Evolutionary conservation across 1,284 basidiomycete species (phyloP), one percentile per base, ranked within the genome.

Genomic region (Albatrellus sp.): DNA sequence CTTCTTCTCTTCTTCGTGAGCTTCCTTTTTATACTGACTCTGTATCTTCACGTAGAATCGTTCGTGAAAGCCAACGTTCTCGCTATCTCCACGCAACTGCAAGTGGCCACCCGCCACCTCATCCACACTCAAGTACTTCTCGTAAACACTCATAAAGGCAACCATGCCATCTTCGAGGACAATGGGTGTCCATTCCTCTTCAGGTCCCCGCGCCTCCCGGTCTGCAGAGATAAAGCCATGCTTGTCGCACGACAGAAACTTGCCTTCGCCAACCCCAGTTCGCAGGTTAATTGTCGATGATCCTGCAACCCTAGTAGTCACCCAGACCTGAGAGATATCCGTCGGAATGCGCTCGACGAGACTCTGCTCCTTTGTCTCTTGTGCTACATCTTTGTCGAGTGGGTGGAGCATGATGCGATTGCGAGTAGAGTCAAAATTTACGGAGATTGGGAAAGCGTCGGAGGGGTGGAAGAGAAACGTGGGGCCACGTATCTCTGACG

Each of bases 41-140:
- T 96, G 91, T 40, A 94, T 82, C 64, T 91, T 91, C 45, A 93
- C 76, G 73, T 78, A 83, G 60, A 91, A 90, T 11, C 80, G 69
- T 57, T 93, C 90, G 35, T 69, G 67, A 52, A 89, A 89, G 4
- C 85, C 89, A 13, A 84, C 75, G 50, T 77, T 75, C 40, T 91
- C 87, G 48, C 78, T 82, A 57, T 94, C 90, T 11, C 82, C 88
- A 43, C 91, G 70, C 16, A 96, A 62, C 48, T 83, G 73, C 38
- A 90, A 58, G 44, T 75, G 60, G 1, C 88, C 88, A 14, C 88
- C 89, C 11, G 88, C 87, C 32, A 86, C 76, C 56, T 90, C 86
- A 52, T 92, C 89, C 19, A 90, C 66, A 42, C 75, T 62, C 36
- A 92, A 69, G 58, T 87, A 90, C 58, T 82, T 90, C 57, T 89